Base-by-base conservation (phyloP, 2,329 filamentous ascomycete species). In the Chalara sp. region DNA sequence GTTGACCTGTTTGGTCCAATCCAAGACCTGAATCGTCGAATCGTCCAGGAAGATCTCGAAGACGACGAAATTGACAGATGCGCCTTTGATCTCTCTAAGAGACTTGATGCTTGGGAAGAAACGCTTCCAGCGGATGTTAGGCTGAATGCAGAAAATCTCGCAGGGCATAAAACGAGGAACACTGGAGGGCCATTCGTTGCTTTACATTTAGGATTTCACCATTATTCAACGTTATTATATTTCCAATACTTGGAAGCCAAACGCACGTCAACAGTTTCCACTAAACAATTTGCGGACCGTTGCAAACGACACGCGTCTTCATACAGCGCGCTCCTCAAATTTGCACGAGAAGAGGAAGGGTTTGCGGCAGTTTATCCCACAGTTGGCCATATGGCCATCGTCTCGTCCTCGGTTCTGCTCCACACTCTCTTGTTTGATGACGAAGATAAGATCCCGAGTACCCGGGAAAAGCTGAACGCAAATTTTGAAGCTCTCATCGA, bases 171-270 rank as follows among this genome's bases (percentile, higher is more conserved):
- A 7, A 44, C 47, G 1, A 49, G 45, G 10, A 63, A 65, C 6
- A 55, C 61, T 1, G 68, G 67, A 6, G 59, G 66, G 0, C 53
- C 61, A 0, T 69, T 70, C 30, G 56, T 71, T 3, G 64, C 66
- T 11, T 54, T 71, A n/a, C 68, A 70, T 47, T 50, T 70, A 1
- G 67, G 63, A 1, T 69, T 62, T 48, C 63, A 70, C 44, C 66
- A 71, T 51, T 71, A 70, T 50, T 56, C 63, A 1, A 67, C 63
- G 0, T 52, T 70, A n/a, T 61, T 71, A 8, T 70, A 65, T 47
- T 71, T 68, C 49, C 65, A 62, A 11, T 70, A 64, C 46, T 62
- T 71, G 3, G 67, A 70, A 32, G 48, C 47, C 6, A 48, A 57
- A n/a, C 48, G 32, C 3, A 11, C 35, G 5, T 13, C 30, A 8